These are phyloP conservation scores for Cylindrodendrum hubeiense DNA, from an alignment of 2,329 filamentous ascomycete species.

Conservation along the genomic window DNA sequence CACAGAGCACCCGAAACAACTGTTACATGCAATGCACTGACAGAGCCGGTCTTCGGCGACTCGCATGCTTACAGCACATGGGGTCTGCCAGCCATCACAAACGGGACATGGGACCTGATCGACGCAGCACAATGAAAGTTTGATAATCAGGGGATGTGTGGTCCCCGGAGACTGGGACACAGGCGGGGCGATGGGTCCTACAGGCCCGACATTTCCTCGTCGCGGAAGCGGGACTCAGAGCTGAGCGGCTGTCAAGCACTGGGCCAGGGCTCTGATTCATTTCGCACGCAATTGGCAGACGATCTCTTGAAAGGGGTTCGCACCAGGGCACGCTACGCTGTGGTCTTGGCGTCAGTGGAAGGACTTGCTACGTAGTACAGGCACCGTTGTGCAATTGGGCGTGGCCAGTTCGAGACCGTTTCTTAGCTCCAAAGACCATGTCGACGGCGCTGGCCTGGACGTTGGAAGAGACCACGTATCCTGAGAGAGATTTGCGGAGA, in stretches of 20 bases:
- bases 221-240: neutral
- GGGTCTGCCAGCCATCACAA: neutral
- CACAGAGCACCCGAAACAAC: neutral
- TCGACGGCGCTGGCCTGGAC: neutral
- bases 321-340: neutral
- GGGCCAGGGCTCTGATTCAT: neutral
- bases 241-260: neutral
- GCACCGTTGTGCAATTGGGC: neutral
- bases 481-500: slow-evolving; percentile 23
- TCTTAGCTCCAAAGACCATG: neutral
- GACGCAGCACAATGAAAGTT: neutral
- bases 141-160: neutral
- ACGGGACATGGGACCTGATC: neutral
- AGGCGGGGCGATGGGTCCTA: neutral
- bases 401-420: neutral
- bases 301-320: neutral
- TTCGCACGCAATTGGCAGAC: neutral
- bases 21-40: too few species aligned
- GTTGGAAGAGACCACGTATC: slow-evolving; percentile 25
- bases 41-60: neutral
- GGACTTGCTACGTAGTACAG: neutral
- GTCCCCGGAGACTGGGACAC: neutral
- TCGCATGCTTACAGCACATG: neutral
- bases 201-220: neutral
- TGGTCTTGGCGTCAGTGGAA: neutral